These are phyloP conservation scores for Vanilla planifolia DNA, from an alignment of 106 monocot genomes.

Conservation along the genomic window DNA sequence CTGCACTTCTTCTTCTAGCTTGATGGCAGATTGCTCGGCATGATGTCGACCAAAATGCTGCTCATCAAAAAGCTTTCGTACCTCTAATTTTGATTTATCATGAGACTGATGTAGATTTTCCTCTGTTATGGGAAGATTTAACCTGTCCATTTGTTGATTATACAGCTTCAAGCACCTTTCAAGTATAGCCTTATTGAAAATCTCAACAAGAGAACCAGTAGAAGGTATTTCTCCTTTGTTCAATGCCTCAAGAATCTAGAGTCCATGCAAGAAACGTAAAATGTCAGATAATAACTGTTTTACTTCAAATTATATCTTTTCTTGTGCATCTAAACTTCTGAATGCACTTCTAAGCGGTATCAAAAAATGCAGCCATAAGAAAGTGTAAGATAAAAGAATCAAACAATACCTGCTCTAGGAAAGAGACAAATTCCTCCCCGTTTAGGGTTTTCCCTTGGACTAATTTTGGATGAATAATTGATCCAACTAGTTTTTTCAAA, in stretches of 20 bases:
- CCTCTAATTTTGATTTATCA: constrained; percentile 37
- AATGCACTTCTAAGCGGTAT: neutral
- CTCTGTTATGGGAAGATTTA: constrained; percentile 57
- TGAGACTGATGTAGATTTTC: constrained; percentile 42
- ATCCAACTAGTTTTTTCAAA: constrained; percentile 73
- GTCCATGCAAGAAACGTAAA: constrained; percentile 4
- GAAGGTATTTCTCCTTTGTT: constrained; percentile 98
- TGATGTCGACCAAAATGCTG: constrained; percentile 93
- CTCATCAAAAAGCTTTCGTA: constrained; percentile 59
- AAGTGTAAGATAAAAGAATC: neutral
- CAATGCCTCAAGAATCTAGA: constrained; percentile 93
- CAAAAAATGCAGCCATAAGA: neutral
- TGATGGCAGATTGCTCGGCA: constrained; percentile 54
- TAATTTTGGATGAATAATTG: constrained; percentile 77
- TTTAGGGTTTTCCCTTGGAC: constrained; percentile 78
- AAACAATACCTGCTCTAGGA: constrained; percentile 74
- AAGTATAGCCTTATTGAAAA: constrained; percentile 89
- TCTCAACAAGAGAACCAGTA: constrained; percentile 94
- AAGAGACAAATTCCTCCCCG: constrained; percentile 86
- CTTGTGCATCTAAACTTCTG: neutral
- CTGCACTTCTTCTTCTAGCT: constrained; percentile 76
- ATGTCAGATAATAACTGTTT: neutral
- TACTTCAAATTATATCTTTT: neutral
- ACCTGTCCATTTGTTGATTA: constrained; percentile 43
- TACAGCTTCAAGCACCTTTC: constrained; percentile 84